Evolutionary conservation across 2,329 filamentous ascomycete genomes (phyloP).

Genomic region (Sporothrix pallida): DNA sequence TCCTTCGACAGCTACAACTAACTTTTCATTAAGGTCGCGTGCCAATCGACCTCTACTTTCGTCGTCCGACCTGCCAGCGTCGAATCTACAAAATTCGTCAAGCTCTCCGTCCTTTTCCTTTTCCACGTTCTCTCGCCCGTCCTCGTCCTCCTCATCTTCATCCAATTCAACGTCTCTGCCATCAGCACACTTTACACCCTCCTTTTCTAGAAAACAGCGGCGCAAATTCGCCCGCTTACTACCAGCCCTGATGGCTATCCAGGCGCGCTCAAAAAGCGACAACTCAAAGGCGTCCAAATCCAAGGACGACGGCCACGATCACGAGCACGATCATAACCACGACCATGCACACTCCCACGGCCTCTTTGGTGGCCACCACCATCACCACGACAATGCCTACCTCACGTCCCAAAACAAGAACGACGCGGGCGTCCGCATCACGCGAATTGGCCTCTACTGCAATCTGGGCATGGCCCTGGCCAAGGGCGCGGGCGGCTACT

Average conservation of each 20-base stretch:
- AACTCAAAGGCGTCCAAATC: constrained; percentile 66
- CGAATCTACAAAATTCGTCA: neutral
- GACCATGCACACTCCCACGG: constrained; percentile 58
- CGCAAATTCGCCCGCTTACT: constrained; percentile 38
- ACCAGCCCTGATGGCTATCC: constrained; percentile 41
- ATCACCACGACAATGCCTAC: constrained; percentile 85
- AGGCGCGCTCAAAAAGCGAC: constrained; percentile 44
- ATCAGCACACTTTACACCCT: neutral
- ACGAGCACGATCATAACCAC: constrained; percentile 49
- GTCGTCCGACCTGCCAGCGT: constrained; percentile 20
- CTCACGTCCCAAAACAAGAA: constrained; percentile 82
- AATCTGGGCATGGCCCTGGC: constrained; percentile 94
- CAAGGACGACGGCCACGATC: constrained; percentile 44
- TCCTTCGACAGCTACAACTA: constrained; percentile 36
- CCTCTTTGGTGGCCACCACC: constrained; percentile 69
- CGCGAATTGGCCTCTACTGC: constrained; percentile 82
- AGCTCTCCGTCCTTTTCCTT: constrained; percentile 28
- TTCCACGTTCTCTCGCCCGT: constrained; percentile 34
- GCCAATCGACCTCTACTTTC: constrained; percentile 27
- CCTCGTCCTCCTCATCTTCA: constrained; percentile 29
- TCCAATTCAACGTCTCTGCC: neutral
- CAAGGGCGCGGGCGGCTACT: constrained; percentile 90
- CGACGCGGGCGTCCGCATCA: constrained; percentile 93
- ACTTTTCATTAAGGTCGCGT: neutral
- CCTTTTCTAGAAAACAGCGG: constrained; percentile 36